These are phyloP conservation scores for Serpula lacrymans DNA, from an alignment of 768 basidiomycete species.

Conservation along the genomic window DNA sequence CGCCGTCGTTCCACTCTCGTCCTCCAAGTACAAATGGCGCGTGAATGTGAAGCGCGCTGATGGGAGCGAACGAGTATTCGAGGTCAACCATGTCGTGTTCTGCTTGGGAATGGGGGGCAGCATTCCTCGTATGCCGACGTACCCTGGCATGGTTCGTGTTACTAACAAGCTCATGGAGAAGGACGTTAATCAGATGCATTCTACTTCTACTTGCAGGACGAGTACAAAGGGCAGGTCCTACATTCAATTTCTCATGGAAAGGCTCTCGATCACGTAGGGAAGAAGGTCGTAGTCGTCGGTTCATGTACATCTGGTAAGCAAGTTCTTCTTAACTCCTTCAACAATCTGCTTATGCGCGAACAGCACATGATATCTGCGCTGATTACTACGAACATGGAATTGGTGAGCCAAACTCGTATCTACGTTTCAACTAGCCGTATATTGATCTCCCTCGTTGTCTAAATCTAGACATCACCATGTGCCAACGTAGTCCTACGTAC, in stretches of 20 bases:
- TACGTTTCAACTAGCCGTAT: too few relatives aligned
- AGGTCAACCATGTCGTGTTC: conserved; percentile 48
- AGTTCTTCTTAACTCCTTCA: conserved; percentile 13
- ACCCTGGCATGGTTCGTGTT: conserved; percentile 43
- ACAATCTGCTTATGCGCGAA: too few relatives aligned
- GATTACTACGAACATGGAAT: conserved; percentile 39
- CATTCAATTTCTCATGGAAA: conserved; percentile 57
- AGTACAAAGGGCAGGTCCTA: conserved; percentile 58
- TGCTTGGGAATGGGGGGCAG: conserved; percentile 48
- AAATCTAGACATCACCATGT: conserved; percentile 53
- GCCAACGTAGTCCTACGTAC: conserved; percentile 52
- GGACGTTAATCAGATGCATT: too few relatives aligned
- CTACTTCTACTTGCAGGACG: too few relatives aligned
- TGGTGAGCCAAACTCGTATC: conserved; percentile 21
- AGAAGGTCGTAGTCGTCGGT: conserved; percentile 70
- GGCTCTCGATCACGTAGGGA: conserved; percentile 57
- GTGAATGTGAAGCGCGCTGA: conserved; percentile 37
- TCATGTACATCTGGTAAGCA: conserved; percentile 55
- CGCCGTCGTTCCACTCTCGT: conserved; percentile 25
- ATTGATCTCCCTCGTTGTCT: too few relatives aligned
- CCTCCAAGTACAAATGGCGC: conserved; percentile 40
- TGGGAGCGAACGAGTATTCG: conserved; percentile 35
- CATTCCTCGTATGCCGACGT: conserved; percentile 38
- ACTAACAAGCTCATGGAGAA: too few relatives aligned
- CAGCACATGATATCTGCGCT: conserved; percentile 43